Percentiles rank a stretch among this genome's conserved stretches.
Evolutionary conservation across 768 basidiomycete genomes (phyloP).

Genomic region (Glaciozyma martinii): DNA sequence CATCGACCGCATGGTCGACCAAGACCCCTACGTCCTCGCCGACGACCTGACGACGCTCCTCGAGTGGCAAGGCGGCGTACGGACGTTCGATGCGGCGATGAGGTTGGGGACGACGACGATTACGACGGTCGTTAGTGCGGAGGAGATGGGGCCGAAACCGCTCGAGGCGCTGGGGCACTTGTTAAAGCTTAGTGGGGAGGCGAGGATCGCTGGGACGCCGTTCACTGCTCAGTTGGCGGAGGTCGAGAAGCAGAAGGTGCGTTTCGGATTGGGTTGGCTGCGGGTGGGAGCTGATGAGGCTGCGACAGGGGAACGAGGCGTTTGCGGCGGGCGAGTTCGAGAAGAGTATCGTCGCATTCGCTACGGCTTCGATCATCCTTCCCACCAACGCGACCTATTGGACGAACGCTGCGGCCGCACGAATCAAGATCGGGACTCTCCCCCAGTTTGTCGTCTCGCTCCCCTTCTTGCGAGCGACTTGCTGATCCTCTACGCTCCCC

Average conservation of each 20-base stretch:
- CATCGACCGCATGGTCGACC: conserved; percentile 27
- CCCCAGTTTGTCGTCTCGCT: conserved; percentile 7
- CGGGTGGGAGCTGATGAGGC: neutral
- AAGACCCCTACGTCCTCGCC: conserved; percentile 24
- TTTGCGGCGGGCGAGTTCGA: conserved; percentile 21
- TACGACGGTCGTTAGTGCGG: neutral
- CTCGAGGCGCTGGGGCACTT: conserved; percentile 19
- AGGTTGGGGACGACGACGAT: conserved; percentile 3
- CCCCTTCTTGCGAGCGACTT: neutral
- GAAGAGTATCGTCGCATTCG: conserved; percentile 23
- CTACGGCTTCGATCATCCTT: conserved; percentile 20
- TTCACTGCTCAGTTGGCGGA: conserved; percentile 23
- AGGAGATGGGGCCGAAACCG: conserved; percentile 10
- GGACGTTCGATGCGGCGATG: conserved; percentile 27
- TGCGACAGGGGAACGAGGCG: conserved; percentile 16
- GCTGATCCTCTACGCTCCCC: neutral
- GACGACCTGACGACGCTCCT: conserved; percentile 25
- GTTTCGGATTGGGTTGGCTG: neutral
- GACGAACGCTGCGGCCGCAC: conserved; percentile 23
- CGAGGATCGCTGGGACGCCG: conserved; percentile 8
- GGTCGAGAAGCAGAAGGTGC: conserved; percentile 27
- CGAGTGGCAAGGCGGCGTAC: conserved; percentile 28
- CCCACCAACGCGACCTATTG: conserved; percentile 11
- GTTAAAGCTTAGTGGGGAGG: conserved; percentile 21
- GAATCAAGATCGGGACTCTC: conserved; percentile 23